Percentiles rank a stretch among this genome's conserved stretches.
phyloP scores from a whole-genome alignment of 768 basidiomycete species.

The Pisolithus sp. region DNA sequence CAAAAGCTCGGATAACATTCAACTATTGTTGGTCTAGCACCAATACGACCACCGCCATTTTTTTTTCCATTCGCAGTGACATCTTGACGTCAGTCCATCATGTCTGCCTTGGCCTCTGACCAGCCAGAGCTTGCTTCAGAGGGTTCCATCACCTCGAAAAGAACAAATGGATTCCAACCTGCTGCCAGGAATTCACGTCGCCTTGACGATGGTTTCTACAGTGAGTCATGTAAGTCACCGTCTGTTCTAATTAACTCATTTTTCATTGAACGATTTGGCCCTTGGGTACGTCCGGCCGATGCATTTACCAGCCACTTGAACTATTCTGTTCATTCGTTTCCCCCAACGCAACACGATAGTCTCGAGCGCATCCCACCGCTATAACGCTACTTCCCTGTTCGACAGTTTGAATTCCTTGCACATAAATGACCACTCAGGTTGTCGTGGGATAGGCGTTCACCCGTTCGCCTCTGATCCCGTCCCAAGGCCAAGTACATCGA shows the following conservation, averaged over 20 bases:
- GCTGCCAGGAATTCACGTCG: conserved; percentile 1
- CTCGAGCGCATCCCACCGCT: conserved; percentile 20
- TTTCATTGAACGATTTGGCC: conserved; percentile 7
- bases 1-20: too few relatives aligned
- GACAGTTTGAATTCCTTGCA: conserved; percentile 51
- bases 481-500: conserved; percentile 52
- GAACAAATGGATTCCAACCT: neutral
- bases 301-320: conserved; percentile 40
- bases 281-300: conserved; percentile 9
- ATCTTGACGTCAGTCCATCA: conserved; percentile 4
- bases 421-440: conserved; percentile 36
- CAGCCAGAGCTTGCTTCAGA: conserved; percentile 12
- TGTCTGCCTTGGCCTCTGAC: conserved; percentile 28
- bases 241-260: neutral
- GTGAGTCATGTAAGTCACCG: conserved; percentile 15
- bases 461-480: conserved; percentile 38
- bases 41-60: too few relatives aligned
- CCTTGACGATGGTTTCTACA: conserved; percentile 14
- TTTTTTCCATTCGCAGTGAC: neutral
- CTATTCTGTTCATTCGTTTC: conserved; percentile 38
- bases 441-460: conserved; percentile 25
- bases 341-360: conserved; percentile 27
- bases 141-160: neutral
- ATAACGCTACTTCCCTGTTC: conserved; percentile 41
- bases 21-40: too few relatives aligned